Conservation (phyloP, 2,329 filamentous ascomycete genomes). For the Neocatenulostroma microsporum region DNA sequence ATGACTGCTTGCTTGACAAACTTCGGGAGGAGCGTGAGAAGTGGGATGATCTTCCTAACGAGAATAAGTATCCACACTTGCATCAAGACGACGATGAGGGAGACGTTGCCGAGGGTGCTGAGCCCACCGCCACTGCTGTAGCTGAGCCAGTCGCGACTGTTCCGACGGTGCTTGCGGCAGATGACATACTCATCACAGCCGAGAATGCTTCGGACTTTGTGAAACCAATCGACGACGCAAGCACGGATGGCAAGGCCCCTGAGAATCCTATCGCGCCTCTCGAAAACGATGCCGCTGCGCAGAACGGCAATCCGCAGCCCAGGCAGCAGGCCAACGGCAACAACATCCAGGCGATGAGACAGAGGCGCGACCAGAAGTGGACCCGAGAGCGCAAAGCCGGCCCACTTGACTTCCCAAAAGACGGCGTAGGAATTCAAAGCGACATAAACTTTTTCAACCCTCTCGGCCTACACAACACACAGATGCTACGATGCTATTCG, state of each 20-base stretch:
- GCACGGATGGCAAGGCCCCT: too few species aligned
- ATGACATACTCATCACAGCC: too few species aligned
- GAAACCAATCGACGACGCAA: not conserved
- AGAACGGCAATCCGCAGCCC: too few species aligned
- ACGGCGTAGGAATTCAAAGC: conserved; percentile 72
- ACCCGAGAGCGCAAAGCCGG: conserved; percentile 40
- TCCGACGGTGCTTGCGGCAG: too few species aligned
- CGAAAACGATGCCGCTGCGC: too few species aligned
- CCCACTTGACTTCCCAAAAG: conserved; percentile 67
- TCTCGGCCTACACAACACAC: conserved; percentile 74
- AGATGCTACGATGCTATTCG: conserved; percentile 74
- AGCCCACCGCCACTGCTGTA: not conserved
- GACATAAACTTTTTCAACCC: conserved; percentile 89
- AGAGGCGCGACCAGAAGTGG: conserved; percentile 27
- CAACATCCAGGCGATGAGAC: too few species aligned
- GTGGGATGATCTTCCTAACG: conserved; percentile 56
- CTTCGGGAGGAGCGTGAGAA: conserved; percentile 59
- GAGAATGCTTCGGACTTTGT: too few species aligned
- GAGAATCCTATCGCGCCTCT: too few species aligned
- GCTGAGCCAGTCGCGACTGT: not conserved
- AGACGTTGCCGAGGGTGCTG: not conserved
- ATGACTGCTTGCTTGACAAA: conserved; percentile 50
- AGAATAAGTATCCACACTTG: conserved; percentile 37
- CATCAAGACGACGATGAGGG: conserved; percentile 16
- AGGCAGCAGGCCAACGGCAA: too few species aligned